Evolutionary conservation across 2,329 filamentous ascomycete genomes (phyloP), one percentile per base, ranked within the genome.

Genomic region (Clonostachys byssicola): DNA sequence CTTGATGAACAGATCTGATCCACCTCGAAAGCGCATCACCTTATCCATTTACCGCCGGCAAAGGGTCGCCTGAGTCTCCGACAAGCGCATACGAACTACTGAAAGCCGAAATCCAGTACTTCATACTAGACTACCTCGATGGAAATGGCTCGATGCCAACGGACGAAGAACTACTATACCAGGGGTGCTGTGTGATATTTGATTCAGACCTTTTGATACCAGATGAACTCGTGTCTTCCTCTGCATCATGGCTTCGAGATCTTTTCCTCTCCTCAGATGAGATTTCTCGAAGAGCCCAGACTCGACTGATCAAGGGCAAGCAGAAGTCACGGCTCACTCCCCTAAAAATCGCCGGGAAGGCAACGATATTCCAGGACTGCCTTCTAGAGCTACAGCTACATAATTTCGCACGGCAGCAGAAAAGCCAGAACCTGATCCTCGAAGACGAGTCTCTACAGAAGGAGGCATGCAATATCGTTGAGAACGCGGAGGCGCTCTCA

Each of bases 11-110:
- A 59, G 56, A 70, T 51, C 60, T 70, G 23, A 70, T 70, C 52
- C 62, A 67, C 16, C 57, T 64, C 43, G 66, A 70, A 40, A 51
- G 63, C 47, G 63, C 63, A 20, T 62, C 58, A 0, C 54, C 61
- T 18, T 58, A 60, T 51, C 64, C 66, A 1, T 70, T 60, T 47
- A 58, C 54, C 1, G 54, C 56, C 0, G 46, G 47, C 2, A 50
- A 51, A 40, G 52, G 53, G 6, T 44, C 45, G 6, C 50, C 49
- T 2, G 55, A 49, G n/a, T 51, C 54, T 0, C 52, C 55, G 2
- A 54, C 53, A 2, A 63, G 52, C 13, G 54, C 61, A 2, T 67
- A 66, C 45, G 65, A 67, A 42, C 44, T 63, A 0, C 49, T 68
- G 12, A 65, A 66, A 20, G 50, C 62, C 5, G 62, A 62, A 12